Evolutionary conservation across 345 rosid species (phyloP).

Genomic region (Brassica incana): DNA sequence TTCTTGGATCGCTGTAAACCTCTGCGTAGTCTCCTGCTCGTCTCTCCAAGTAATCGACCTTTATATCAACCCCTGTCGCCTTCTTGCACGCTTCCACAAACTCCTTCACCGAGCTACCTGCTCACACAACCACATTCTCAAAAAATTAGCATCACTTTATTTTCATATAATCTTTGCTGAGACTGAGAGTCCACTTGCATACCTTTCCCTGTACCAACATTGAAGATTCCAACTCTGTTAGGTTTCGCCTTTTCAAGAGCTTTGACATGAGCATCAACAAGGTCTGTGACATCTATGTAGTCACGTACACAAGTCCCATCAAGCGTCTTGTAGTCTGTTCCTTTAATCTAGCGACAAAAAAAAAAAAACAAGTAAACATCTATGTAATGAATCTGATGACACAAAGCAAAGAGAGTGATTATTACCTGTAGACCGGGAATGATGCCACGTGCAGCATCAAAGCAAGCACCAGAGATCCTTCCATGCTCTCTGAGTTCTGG

Average conservation of each 20-base stretch:
- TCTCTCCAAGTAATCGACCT: conserved; percentile 48
- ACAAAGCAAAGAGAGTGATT: background rate
- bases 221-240: conserved; percentile 53
- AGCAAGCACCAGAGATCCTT: conserved; percentile 63
- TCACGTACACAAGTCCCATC: conserved; percentile 62
- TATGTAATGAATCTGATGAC: background rate
- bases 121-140: background rate
- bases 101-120: conserved; percentile 67
- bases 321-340: conserved; percentile 58
- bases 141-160: background rate
- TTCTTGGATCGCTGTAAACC: conserved; percentile 56
- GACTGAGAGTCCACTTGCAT: background rate
- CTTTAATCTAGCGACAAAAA: conserved; percentile 45
- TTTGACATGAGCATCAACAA: conserved; percentile 65
- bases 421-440: conserved; percentile 51
- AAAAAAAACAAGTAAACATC: background rate
- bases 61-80: conserved; percentile 54
- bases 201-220: conserved; percentile 70
- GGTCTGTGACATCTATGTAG: conserved; percentile 61
- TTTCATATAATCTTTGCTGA: background rate
- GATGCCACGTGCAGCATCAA: conserved; percentile 66
- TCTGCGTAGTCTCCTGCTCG: conserved; percentile 63
- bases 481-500: conserved; percentile 62
- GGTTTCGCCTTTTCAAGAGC: conserved; percentile 58
- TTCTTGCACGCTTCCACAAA: conserved; percentile 64